A percentile compares a stretch with the other conserved stretches of the same genome.
Conservation (phyloP, 768 basidiomycete species). For the Pholiota conissans region DNA sequence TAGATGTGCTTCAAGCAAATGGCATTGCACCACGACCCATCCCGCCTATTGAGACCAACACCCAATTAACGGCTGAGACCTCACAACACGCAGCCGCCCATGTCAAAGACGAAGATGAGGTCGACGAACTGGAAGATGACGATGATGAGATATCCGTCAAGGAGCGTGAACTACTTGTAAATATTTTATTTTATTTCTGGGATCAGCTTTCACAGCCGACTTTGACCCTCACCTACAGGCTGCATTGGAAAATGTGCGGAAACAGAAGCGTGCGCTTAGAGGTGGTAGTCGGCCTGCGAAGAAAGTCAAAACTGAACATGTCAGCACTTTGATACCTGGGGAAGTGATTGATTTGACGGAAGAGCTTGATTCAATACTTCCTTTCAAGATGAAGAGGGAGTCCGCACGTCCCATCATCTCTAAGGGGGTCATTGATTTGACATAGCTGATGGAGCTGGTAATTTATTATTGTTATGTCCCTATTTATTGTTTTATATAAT, state of each 20-base stretch:
- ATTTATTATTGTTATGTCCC: no score
- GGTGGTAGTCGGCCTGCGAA: background rate
- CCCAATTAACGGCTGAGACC: background rate
- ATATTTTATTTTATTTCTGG: background rate
- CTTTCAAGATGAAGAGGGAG: background rate
- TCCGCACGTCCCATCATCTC: background rate
- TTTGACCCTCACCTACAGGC: background rate
- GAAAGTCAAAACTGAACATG: background rate
- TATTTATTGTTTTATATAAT: no score
- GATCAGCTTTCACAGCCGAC: background rate
- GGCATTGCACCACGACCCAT: slow-evolving; percentile 11
- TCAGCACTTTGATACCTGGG: background rate
- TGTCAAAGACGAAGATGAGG: background rate
- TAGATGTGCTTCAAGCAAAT: slow-evolving; percentile 19
- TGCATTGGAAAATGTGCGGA: background rate
- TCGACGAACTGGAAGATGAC: background rate
- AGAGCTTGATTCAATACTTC: background rate
- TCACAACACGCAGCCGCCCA: background rate
- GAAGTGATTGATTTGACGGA: background rate
- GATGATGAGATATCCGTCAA: background rate
- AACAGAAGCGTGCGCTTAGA: background rate
- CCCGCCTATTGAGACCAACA: background rate
- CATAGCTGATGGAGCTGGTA: no score
- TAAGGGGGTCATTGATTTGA: background rate
- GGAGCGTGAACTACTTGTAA: background rate